phyloP scores from a whole-genome alignment of 2,329 filamentous ascomycete species.

The Diplocarpon rosae region DNA sequence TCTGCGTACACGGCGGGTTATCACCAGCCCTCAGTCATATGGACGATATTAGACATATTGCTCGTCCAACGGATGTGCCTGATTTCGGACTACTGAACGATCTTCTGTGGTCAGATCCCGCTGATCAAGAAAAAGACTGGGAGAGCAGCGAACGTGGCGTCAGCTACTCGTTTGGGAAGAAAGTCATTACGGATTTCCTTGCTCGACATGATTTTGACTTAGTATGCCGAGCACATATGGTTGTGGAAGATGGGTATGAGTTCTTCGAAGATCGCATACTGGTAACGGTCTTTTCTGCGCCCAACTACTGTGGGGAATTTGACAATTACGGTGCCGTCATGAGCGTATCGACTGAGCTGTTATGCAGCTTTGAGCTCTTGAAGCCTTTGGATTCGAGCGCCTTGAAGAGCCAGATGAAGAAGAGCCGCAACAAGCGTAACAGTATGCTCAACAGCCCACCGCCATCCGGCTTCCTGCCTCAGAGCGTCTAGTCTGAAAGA shows the following conservation, averaged over 20 bases:
- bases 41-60: slow-evolving; percentile 96
- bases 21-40: slow-evolving; percentile 90
- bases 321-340: slow-evolving; percentile 99
- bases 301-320: slow-evolving; percentile 98
- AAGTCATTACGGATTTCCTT: slow-evolving; percentile 93
- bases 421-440: slow-evolving; percentile 86
- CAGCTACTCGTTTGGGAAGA: slow-evolving; percentile 97
- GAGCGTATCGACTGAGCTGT: slow-evolving; percentile 85
- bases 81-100: slow-evolving; percentile 95
- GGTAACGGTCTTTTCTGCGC: slow-evolving; percentile 94
- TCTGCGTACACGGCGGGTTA: slow-evolving; percentile 90
- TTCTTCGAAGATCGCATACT: slow-evolving; percentile 94
- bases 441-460: slow-evolving; percentile 94
- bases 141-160: slow-evolving; percentile 94
- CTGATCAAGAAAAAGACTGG: slow-evolving; percentile 97
- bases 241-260: slow-evolving; percentile 97
- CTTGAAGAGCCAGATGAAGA: slow-evolving; percentile 98
- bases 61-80: slow-evolving; percentile 89
- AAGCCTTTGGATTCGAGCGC: slow-evolving; percentile 95
- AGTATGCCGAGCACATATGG: slow-evolving; percentile 96
- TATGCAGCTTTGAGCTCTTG: slow-evolving; percentile 94
- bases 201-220: slow-evolving; percentile 93
- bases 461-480: slow-evolving; percentile 19
- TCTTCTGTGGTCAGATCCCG: slow-evolving; percentile 91
- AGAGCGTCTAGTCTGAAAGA: slow-evolving; percentile 18